Conservation (phyloP, 2,329 filamentous ascomycete species). For the Cadophora gregata region DNA sequence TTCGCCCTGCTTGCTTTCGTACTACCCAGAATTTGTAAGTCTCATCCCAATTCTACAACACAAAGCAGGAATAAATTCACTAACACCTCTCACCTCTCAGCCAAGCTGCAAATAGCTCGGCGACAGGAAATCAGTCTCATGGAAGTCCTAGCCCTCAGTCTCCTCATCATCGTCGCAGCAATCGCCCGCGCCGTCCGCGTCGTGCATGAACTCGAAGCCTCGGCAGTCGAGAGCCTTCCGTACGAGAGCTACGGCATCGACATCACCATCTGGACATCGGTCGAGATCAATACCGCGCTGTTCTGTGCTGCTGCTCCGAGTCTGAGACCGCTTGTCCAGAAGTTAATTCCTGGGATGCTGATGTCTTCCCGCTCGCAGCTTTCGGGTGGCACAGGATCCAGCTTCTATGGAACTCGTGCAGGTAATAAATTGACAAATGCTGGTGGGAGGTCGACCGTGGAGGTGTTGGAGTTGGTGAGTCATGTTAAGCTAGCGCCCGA, state of each 20-base stretch:
- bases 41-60: too few relatives aligned
- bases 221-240: background rate
- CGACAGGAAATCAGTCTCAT: constrained; percentile 23
- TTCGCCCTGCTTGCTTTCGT: too few relatives aligned
- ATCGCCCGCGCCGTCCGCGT: constrained; percentile 21
- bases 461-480: too few relatives aligned
- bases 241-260: constrained; percentile 25
- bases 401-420: too few relatives aligned
- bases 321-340: constrained; percentile 19
- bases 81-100: too few relatives aligned
- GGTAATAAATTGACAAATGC: too few relatives aligned
- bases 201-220: background rate
- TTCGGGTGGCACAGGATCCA: too few relatives aligned
- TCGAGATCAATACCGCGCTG: constrained; percentile 27
- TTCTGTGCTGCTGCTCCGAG: constrained; percentile 27
- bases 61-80: too few relatives aligned
- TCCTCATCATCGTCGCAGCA: constrained; percentile 24
- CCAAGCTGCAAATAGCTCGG: background rate
- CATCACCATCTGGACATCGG: constrained; percentile 23
- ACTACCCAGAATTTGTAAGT: too few relatives aligned
- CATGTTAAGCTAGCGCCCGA: too few relatives aligned
- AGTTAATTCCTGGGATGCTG: constrained; percentile 5
- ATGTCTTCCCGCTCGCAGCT: background rate
- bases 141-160: constrained; percentile 17
- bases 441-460: too few relatives aligned